These are phyloP conservation scores for Bacterosira constricta DNA, from an alignment of 108 stramenopile genomes.

Conservation along the genomic window DNA sequence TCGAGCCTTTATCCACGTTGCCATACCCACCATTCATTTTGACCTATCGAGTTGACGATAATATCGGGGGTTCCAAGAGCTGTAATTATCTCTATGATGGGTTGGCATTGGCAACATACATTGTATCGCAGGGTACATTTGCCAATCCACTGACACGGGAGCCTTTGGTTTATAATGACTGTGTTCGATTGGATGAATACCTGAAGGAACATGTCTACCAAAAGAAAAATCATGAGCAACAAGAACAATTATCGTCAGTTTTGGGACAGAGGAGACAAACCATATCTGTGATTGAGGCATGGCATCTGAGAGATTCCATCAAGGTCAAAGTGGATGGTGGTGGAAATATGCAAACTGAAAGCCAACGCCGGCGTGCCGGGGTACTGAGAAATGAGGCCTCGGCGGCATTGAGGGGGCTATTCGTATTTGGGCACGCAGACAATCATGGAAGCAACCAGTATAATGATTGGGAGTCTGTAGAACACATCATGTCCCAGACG, in stretches of 20 bases:
- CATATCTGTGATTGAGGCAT: constrained; percentile 59
- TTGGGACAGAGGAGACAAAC: not conserved
- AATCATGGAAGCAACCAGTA: not conserved
- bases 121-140: constrained; percentile 70
- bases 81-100: constrained; percentile 66
- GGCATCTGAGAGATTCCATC: constrained; percentile 44
- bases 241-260: not conserved
- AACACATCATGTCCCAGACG: not conserved
- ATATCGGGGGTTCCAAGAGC: not conserved
- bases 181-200: constrained; percentile 64
- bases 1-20: constrained; percentile 58
- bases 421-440: constrained; percentile 52
- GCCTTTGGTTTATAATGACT: constrained; percentile 54
- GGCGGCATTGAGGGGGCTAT: constrained; percentile 59
- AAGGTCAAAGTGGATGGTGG: constrained; percentile 34
- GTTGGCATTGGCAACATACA: constrained; percentile 65
- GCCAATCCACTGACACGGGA: constrained; percentile 69
- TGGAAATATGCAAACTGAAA: constrained; percentile 3
- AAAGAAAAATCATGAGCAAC: not conserved
- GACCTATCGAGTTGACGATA: not conserved
- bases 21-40: constrained; percentile 69
- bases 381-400: constrained; percentile 52
- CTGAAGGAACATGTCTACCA: constrained; percentile 46
- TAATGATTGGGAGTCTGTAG: not conserved
- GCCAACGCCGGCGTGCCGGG: constrained; percentile 23